Percentiles rank a stretch among this genome's conserved stretches.
phyloP scores from a whole-genome alignment of 2,329 filamentous ascomycete genomes.

The Pseudogymnoascus sp. region DNA sequence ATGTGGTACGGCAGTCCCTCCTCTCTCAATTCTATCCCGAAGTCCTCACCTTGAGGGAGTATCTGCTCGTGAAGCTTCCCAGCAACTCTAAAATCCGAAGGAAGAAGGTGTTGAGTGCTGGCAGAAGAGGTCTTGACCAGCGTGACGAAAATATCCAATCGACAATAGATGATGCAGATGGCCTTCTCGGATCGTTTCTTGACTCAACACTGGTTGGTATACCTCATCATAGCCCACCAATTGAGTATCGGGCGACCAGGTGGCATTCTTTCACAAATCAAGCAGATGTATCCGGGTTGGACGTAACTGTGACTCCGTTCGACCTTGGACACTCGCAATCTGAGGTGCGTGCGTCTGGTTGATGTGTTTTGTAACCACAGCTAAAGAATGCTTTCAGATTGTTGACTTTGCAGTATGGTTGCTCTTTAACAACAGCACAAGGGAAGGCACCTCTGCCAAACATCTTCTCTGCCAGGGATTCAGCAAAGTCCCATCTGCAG shows the following conservation, averaged over 20 bases:
- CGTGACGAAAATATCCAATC: background rate
- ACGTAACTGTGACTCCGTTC: background rate
- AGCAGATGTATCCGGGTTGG: background rate
- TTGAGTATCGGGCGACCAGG: background rate
- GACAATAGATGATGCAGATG: slow-evolving; percentile 12
- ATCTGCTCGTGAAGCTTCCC: slow-evolving; percentile 61
- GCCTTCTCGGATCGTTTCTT: slow-evolving; percentile 18
- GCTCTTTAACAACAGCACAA: slow-evolving; percentile 57
- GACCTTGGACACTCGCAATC: slow-evolving; percentile 4
- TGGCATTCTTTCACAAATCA: background rate
- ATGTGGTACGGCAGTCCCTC: slow-evolving; percentile 49
- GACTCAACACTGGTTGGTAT: slow-evolving; percentile 28
- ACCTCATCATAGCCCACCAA: background rate
- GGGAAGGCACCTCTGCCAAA: slow-evolving; percentile 46
- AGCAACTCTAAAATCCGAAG: slow-evolving; percentile 55
- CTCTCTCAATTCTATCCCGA: slow-evolving; percentile 61
- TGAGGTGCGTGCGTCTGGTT: slow-evolving; percentile 12
- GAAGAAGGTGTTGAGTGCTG: slow-evolving; percentile 46
- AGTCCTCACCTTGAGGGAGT: slow-evolving; percentile 61
- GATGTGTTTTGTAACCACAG: background rate
- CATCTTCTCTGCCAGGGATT: slow-evolving; percentile 84
- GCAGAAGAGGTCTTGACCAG: background rate
- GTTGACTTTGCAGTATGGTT: slow-evolving; percentile 72
- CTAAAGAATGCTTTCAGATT: slow-evolving; percentile 44
- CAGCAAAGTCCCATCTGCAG: slow-evolving; percentile 39